Base-by-base conservation (phyloP, 2,329 filamentous ascomycete genomes). In the Colletotrichum sp. region DNA sequence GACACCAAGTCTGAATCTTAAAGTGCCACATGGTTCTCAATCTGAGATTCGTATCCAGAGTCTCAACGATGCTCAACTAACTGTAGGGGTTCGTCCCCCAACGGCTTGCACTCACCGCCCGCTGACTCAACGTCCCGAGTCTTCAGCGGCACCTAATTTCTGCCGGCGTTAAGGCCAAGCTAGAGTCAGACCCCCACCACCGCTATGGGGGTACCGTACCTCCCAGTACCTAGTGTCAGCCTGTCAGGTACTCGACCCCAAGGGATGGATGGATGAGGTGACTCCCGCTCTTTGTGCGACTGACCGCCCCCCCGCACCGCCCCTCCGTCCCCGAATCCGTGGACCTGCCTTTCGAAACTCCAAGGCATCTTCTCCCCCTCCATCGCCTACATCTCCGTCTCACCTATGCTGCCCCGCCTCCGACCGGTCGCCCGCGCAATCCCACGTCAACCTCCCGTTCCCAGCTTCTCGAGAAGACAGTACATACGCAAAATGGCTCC, bases 401-500 rank as follows among this genome's bases (percentile, higher is more conserved):
- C 36, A 31, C 54, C 31, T 54, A 69, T 72, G 70, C 65, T 72
- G 70, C 70, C 70, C 66, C 70, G 70, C 70, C 66, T 72, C 66
- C 70, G 58, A 72, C 70, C 70, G n/a, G 33, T 69, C 29, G 55
- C 65, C 47, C 70, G 57, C 43, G 58, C 65, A 24, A 61, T 72
- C 66, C 51, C 57, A 72, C 66, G 70, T 69, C 57, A 69, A 69
- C 70, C 43, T 51, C 65, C 66, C 38, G 34, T 55, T 36, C 47
- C 31, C 21, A 62, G 34, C 62, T 12, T 51, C 58, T 55, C 16
- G n/a, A 51, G 38, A 70, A 72, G 55, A 54, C 75, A 76, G 73
- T 75, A 75, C 72, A 68, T 73, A 67, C 76, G 69, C 75, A 80
- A 73, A 70, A 82, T 82, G 81, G 80, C 80, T 70, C 76, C 80